A percentile compares a stretch with the other conserved stretches of the same genome.
phyloP scores from a whole-genome alignment of 306 rosid species.

The Luffa aegyptiaca region DNA sequence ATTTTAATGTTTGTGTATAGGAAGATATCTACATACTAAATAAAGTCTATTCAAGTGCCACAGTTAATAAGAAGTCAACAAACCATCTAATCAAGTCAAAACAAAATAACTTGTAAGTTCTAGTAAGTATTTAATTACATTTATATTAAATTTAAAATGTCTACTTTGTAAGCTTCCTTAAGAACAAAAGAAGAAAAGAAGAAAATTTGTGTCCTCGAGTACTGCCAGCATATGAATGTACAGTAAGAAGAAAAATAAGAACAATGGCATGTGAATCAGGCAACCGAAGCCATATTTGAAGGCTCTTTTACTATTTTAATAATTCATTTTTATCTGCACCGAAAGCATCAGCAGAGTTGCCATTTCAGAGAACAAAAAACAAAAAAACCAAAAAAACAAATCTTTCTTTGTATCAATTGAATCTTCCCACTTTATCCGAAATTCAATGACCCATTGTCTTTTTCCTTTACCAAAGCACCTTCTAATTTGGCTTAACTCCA shows the following conservation, averaged over 20 bases:
- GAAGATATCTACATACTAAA: too few species aligned
- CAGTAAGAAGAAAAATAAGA: background rate
- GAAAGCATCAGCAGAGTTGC: background rate
- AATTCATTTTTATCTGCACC: background rate
- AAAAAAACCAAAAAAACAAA: background rate
- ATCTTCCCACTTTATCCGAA: constrained; percentile 1
- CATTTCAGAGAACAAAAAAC: background rate
- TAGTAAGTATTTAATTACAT: background rate
- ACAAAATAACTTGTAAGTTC: too few species aligned
- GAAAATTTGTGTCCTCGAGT: background rate
- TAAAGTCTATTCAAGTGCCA: background rate
- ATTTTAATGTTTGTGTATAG: too few species aligned
- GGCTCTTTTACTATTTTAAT: background rate
- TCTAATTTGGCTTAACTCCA: background rate
- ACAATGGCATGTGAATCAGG: background rate
- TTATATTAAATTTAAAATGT: background rate
- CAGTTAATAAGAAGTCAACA: background rate
- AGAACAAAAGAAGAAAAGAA: background rate
- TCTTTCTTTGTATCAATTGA: background rate
- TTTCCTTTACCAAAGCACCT: background rate
- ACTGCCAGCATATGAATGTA: background rate
- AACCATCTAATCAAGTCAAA: background rate
- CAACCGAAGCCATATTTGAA: background rate
- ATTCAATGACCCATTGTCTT: background rate
- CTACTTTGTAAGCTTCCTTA: background rate